Percentiles rank a stretch among this genome's conserved stretches.
phyloP scores from a whole-genome alignment of 495 filamentous ascomycete genomes.

The Usnea hakonensis region DNA sequence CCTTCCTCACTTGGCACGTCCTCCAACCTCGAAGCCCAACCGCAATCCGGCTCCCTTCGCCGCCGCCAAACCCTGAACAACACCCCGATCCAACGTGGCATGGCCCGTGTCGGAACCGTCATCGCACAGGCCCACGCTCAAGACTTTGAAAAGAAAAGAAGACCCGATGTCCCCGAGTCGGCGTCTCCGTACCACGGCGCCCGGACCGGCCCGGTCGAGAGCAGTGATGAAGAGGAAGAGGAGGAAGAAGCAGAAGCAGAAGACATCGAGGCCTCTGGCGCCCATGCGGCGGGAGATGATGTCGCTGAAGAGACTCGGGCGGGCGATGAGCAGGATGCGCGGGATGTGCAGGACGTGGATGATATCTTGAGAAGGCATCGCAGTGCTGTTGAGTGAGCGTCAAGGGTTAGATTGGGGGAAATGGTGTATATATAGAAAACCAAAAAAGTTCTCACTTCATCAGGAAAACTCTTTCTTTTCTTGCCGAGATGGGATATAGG shows the following conservation, averaged over 20 bases:
- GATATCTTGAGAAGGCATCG: conserved; percentile 25
- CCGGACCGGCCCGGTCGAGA: conserved; percentile 12
- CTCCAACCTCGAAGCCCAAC: conserved; percentile 20
- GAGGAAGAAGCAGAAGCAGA: conserved; percentile 23
- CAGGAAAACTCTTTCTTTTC: no score
- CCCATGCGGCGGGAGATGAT: conserved; percentile 12
- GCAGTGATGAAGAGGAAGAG: conserved; percentile 30
- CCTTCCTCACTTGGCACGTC: conserved; percentile 13
- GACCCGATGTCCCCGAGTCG: conserved; percentile 29
- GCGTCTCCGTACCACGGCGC: conserved; percentile 18
- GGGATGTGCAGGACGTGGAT: conserved; percentile 19
- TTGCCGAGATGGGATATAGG: no score
- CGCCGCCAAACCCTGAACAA: conserved; percentile 22
- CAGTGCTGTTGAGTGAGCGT: conserved; percentile 8
- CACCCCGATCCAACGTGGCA: conserved; percentile 24
- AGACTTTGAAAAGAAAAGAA: conserved; percentile 73
- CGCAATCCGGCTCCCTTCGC: conserved; percentile 21
- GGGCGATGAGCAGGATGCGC: conserved; percentile 16
- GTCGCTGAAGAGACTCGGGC: conserved; percentile 4
- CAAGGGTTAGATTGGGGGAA: no score
- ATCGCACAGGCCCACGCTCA: conserved; percentile 72
- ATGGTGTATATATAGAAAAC: no score
- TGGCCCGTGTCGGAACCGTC: conserved; percentile 49
- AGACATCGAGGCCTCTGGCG: conserved; percentile 18
- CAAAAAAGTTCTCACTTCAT: no score